These are phyloP conservation scores for Candida piceae DNA, from an alignment of 805 yeast genomes.

Conservation along the genomic window DNA sequence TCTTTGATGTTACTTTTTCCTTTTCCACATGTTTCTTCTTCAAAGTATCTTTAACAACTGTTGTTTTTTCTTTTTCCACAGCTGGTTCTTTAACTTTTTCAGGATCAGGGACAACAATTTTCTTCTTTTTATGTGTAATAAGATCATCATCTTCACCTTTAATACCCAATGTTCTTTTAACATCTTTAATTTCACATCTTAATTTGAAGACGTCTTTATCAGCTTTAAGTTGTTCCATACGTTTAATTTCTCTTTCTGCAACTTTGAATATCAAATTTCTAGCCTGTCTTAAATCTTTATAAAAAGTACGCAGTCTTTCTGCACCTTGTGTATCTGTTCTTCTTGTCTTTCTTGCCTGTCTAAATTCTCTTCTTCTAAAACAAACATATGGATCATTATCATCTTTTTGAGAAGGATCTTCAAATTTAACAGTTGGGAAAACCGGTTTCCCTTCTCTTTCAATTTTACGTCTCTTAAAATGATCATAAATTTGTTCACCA, in stretches of 20 bases:
- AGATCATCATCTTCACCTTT: constrained; percentile 83
- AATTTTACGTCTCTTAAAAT: constrained; percentile 76
- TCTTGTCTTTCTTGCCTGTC: constrained; percentile 94
- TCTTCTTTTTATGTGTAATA: constrained; percentile 70
- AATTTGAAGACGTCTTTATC: constrained; percentile 68
- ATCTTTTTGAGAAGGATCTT: constrained; percentile 75
- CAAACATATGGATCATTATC: constrained; percentile 93
- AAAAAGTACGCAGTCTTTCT: constrained; percentile 71
- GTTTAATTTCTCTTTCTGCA: constrained; percentile 66
- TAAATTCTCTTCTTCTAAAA: constrained; percentile 89
- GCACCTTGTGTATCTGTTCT: constrained; percentile 88
- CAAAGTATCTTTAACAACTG: constrained; percentile 16
- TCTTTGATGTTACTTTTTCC: constrained; percentile 7
- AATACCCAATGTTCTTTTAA: constrained; percentile 71
- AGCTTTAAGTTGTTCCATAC: constrained; percentile 53
- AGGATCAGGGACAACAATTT: constrained; percentile 24
- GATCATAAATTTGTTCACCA: constrained; percentile 68
- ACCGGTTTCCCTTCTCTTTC: constrained; percentile 64
- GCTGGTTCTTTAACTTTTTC: constrained; percentile 14
- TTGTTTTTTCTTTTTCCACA: constrained; percentile 13
- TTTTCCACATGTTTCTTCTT: constrained; percentile 17
- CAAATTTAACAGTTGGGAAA: constrained; percentile 74
- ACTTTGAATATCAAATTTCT: constrained; percentile 62
- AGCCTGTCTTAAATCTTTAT: constrained; percentile 73
- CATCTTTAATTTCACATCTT: constrained; percentile 63